Percentiles rank a stretch among this genome's conserved stretches.
Evolutionary conservation across 2,329 filamentous ascomycete species (phyloP).

Genomic region (Fusarium musae): DNA sequence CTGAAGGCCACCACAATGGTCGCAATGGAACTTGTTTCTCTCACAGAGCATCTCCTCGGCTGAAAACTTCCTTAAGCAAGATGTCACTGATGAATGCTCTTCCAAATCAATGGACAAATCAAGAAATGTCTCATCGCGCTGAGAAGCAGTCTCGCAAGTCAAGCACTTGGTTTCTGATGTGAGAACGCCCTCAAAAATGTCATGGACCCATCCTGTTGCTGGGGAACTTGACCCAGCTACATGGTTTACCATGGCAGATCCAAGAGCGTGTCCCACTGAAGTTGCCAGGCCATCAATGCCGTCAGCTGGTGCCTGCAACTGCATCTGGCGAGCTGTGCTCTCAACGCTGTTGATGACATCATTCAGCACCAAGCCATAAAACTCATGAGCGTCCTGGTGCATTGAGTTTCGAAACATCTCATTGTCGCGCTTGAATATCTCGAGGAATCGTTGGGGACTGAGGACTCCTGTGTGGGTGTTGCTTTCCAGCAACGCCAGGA

Average conservation of each 20-base stretch:
- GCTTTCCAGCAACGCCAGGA: conserved; percentile 87
- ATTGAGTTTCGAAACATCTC: conserved; percentile 97
- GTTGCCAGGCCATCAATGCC: conserved; percentile 57
- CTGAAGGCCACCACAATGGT: conserved; percentile 94
- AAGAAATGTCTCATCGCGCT: conserved; percentile 94
- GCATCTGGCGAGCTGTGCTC: conserved; percentile 77
- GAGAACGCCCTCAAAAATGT: conserved; percentile 93
- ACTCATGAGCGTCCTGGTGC: conserved; percentile 99
- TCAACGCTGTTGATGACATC: conserved; percentile 96
- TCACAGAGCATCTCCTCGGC: conserved; percentile 99
- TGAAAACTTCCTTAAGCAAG: conserved; percentile 94
- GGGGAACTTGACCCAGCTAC: conserved; percentile 63
- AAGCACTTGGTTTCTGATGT: conserved; percentile 97
- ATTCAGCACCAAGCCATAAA: conserved; percentile 93
- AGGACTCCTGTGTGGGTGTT: conserved; percentile 87
- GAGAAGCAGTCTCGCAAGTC: conserved; percentile 94
- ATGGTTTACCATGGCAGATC: conserved; percentile 50
- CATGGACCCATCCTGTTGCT: conserved; percentile 90
- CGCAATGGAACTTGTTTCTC: conserved; percentile 98
- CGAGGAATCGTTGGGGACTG: conserved; percentile 90
- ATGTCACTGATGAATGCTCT: conserved; percentile 94
- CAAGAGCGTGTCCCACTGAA: conserved; percentile 58
- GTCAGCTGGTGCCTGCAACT: conserved; percentile 47
- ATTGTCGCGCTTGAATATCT: conserved; percentile 93
- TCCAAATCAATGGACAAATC: conserved; percentile 96